Conservation (phyloP, 2,329 filamentous ascomycete species). For the Trichophyton verrucosum region DNA sequence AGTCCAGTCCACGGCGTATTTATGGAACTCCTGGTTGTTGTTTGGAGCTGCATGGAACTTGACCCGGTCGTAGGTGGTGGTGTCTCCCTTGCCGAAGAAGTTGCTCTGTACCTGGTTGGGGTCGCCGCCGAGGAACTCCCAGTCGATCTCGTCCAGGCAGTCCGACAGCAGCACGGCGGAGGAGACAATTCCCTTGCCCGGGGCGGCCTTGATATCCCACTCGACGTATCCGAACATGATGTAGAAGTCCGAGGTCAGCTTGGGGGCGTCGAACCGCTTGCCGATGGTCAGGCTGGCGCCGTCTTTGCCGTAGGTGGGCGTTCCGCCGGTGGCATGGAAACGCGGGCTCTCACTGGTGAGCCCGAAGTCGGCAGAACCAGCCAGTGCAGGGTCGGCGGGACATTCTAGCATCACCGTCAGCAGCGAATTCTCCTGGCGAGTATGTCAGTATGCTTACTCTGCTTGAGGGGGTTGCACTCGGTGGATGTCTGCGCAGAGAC, state of each 20-base stretch:
- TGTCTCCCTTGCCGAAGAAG: slow-evolving; percentile 90
- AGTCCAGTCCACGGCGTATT: slow-evolving; percentile 88
- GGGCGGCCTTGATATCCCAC: slow-evolving; percentile 70
- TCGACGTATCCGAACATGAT: slow-evolving; percentile 98
- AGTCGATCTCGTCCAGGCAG: slow-evolving; percentile 87
- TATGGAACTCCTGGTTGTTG: slow-evolving; percentile 67
- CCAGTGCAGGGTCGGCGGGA: slow-evolving; percentile 64
- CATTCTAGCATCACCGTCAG: slow-evolving; percentile 40
- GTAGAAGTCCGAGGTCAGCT: slow-evolving; percentile 84
- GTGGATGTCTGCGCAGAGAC: slow-evolving; percentile 33
- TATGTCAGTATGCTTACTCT: slow-evolving; percentile 19
- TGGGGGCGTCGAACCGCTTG: slow-evolving; percentile 67
- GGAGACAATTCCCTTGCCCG: slow-evolving; percentile 84
- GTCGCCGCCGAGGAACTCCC: slow-evolving; percentile 84
- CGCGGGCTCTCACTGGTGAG: slow-evolving; percentile 67
- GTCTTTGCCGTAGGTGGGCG: slow-evolving; percentile 59
- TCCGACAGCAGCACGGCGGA: slow-evolving; percentile 86
- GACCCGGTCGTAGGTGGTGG: slow-evolving; percentile 73
- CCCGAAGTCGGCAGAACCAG: slow-evolving; percentile 70
- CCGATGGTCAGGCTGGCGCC: slow-evolving; percentile 73
- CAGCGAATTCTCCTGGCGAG: not conserved
- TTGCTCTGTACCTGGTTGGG: slow-evolving; percentile 77
- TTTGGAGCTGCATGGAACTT: slow-evolving; percentile 57
- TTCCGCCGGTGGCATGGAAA: slow-evolving; percentile 58
- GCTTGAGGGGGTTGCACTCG: slow-evolving; percentile 31